These are phyloP conservation scores for Dipteronia sinensis DNA, from an alignment of 345 rosid genomes.

Conservation along the genomic window DNA sequence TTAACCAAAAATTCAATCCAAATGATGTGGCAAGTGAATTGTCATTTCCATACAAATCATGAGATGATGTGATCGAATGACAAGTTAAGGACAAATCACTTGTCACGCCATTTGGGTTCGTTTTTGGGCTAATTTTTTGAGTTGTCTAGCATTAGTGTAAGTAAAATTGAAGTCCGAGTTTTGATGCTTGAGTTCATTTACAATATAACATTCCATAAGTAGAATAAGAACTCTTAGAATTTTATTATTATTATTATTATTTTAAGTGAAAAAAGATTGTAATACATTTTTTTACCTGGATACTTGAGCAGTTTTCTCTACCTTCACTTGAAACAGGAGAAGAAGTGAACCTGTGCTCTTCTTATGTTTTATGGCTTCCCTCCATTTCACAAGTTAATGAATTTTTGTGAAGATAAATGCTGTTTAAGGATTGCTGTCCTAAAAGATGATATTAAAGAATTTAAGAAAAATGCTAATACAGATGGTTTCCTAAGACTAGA, in stretches of 20 bases:
- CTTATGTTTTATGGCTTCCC: background rate
- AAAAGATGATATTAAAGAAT: background rate
- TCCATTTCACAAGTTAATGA: background rate
- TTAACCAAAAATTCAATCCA: too few species aligned
- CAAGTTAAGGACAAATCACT: too few species aligned
- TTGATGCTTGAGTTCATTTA: background rate
- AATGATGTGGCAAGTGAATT: too few species aligned
- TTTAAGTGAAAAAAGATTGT: background rate
- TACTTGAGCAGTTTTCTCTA: background rate
- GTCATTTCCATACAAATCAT: too few species aligned
- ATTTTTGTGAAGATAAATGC: background rate
- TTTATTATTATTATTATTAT: too few species aligned
- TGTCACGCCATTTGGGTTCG: too few species aligned
- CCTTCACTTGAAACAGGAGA: constrained; percentile 5
- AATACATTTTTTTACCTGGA: background rate
- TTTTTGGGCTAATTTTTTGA: too few species aligned
- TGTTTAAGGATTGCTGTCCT: background rate
- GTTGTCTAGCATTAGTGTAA: too few species aligned
- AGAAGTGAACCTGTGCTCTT: background rate
- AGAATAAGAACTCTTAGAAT: background rate
- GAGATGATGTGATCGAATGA: too few species aligned
- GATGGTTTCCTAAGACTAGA: background rate
- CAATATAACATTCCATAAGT: too few species aligned
- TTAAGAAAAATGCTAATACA: background rate
- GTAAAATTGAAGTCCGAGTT: background rate